Conservation (phyloP, 306 rosid genomes). For the Astragalus membranaceus region DNA sequence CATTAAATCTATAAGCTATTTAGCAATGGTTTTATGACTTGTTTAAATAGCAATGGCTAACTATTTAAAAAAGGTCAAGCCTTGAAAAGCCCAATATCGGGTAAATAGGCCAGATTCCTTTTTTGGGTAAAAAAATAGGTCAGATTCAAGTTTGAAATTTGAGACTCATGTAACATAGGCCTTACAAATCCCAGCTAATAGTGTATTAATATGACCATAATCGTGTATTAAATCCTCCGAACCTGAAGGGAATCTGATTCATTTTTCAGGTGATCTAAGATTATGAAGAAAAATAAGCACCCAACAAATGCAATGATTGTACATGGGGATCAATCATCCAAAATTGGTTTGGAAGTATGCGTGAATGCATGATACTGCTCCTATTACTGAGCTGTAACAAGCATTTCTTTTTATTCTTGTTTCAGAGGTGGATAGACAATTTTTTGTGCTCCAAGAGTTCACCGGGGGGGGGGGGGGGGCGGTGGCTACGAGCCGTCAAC, state of each 20-base stretch:
- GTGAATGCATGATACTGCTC: background rate
- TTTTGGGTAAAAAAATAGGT: no score
- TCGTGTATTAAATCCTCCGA: background rate
- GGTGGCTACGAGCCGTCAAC: slow-evolving; percentile 3
- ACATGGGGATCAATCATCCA: slow-evolving; percentile 18
- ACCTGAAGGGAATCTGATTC: slow-evolving; percentile 16
- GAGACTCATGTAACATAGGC: no score
- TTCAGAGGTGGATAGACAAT: background rate
- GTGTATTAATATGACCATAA: background rate
- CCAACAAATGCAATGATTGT: background rate
- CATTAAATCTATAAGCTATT: no score
- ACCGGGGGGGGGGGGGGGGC: background rate
- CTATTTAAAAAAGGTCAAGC: no score
- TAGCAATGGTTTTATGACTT: no score
- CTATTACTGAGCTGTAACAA: background rate
- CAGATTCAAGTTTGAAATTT: no score
- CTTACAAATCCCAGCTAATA: no score
- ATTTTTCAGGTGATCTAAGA: slow-evolving; percentile 33
- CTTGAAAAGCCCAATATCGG: no score
- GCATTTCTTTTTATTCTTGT: slow-evolving; percentile 13
- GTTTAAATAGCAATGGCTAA: no score
- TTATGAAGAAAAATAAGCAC: slow-evolving; percentile 10
- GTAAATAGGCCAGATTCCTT: no score
- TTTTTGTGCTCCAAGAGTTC: background rate
- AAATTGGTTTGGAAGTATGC: background rate